phyloP scores from a whole-genome alignment of 2,329 filamentous ascomycete species.

The Pseudogymnoascus sp. region DNA sequence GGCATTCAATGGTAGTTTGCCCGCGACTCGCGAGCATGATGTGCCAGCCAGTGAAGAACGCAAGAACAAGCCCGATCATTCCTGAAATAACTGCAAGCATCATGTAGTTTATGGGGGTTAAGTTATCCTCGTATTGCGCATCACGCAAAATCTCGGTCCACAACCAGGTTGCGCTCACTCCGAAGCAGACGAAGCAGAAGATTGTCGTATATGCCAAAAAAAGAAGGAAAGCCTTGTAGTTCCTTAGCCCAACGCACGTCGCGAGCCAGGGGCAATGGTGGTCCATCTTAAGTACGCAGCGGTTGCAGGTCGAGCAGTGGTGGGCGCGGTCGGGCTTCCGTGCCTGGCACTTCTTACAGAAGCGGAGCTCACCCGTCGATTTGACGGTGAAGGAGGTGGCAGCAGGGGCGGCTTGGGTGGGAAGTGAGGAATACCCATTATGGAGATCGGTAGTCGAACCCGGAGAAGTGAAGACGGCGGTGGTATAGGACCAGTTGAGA shows the following conservation, averaged over 20 bases:
- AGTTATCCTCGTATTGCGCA: conserved; percentile 60
- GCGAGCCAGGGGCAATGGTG: conserved; percentile 98
- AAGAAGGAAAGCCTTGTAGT: conserved; percentile 91
- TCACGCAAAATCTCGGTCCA: conserved; percentile 73
- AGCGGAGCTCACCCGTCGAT: conserved; percentile 75
- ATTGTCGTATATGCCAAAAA: conserved; percentile 85
- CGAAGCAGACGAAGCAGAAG: conserved; percentile 76
- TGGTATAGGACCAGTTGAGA: conserved; percentile 83
- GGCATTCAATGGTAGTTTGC: conserved; percentile 89
- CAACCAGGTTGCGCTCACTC: conserved; percentile 71
- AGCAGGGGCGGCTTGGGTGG: conserved; percentile 55
- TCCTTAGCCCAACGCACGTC: conserved; percentile 85
- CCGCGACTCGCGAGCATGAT: conserved; percentile 69
- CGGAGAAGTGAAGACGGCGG: conserved; percentile 86
- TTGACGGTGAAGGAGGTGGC: conserved; percentile 84
- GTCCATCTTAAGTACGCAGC: conserved; percentile 98
- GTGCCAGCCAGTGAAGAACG: conserved; percentile 89
- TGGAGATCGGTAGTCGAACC: conserved; percentile 56
- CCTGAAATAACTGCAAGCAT: conserved; percentile 78
- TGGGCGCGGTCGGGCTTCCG: conserved; percentile 93
- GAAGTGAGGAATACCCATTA: conserved; percentile 70
- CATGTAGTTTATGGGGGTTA: conserved; percentile 86
- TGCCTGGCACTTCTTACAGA: conserved; percentile 95
- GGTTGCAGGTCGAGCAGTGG: conserved; percentile 90
- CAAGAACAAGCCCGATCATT: conserved; percentile 83